Evolutionary conservation across 352 stramenopile species (phyloP).

Genomic region (Globisporangium ultimum): DNA sequence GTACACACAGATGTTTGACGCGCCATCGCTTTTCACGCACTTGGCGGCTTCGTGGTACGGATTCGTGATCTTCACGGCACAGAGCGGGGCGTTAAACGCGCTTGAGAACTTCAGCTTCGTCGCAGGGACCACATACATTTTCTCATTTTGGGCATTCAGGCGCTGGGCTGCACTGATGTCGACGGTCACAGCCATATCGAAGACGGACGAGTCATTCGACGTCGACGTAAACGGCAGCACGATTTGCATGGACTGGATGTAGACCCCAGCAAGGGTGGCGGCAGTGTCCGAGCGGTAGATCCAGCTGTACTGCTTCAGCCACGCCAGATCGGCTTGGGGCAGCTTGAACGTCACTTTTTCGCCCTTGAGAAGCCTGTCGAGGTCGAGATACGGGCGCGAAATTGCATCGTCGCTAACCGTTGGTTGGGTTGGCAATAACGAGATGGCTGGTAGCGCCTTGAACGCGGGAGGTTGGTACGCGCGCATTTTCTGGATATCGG

Average conservation of each 20-base stretch:
- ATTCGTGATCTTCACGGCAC: not conserved
- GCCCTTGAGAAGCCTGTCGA: not conserved
- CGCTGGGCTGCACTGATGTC: not conserved
- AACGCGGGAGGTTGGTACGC: not conserved
- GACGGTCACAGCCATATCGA: not conserved
- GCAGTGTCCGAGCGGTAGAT: not conserved
- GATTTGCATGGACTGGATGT: slow-evolving; percentile 4
- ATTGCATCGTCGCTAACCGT: not conserved
- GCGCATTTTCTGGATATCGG: slow-evolving; percentile 5
- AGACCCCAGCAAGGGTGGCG: not conserved
- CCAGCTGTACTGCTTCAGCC: slow-evolving; percentile 1
- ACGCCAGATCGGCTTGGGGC: not conserved
- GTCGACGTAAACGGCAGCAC: slow-evolving; percentile 4
- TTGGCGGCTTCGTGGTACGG: slow-evolving; percentile 12
- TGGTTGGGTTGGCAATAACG: not conserved
- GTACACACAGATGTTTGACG: slow-evolving; percentile 7
- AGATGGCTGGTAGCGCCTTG: not conserved
- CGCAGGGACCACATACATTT: not conserved
- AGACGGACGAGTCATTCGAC: not conserved
- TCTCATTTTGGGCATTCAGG: not conserved
- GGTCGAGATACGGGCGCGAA: not conserved
- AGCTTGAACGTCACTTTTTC: slow-evolving; percentile 2
- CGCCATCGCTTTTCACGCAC: slow-evolving; percentile 4
- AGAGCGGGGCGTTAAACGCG: not conserved
- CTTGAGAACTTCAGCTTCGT: not conserved